phyloP scores from a whole-genome alignment of 2,329 filamentous ascomycete species.

The Scolecobasidium constrictum region DNA sequence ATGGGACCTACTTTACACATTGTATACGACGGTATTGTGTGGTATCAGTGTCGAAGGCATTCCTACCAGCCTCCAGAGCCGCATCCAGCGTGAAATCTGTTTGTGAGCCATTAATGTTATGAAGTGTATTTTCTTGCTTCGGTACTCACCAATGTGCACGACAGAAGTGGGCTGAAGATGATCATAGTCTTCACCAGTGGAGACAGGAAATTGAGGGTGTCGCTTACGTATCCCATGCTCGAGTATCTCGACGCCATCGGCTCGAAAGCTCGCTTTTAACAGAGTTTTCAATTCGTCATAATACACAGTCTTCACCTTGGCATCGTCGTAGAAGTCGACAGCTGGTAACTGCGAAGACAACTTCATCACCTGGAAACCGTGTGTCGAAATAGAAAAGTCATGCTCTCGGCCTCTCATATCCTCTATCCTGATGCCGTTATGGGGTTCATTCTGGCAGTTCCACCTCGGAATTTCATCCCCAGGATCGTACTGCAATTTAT shows the following conservation, averaged over 20 bases:
- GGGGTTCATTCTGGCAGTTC: not conserved
- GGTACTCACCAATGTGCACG: constrained; percentile 4
- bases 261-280: constrained; percentile 1
- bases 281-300: not conserved
- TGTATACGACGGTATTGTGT: constrained; percentile 1
- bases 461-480: not conserved
- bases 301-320: constrained; percentile 3
- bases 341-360: not conserved
- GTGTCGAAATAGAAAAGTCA: constrained; percentile 1
- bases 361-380: constrained; percentile 5
- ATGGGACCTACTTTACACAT: constrained; percentile 6
- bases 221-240: constrained; percentile 8
- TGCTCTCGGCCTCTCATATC: constrained; percentile 1
- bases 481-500: constrained; percentile 9
- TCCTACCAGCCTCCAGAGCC: not conserved
- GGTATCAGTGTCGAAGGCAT: not conserved
- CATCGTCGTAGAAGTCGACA: constrained; percentile 7
- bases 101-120: not conserved
- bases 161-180: constrained; percentile 9
- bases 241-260: constrained; percentile 5
- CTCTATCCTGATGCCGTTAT: not conserved
- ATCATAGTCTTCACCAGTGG: constrained; percentile 4
- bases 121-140: not conserved
- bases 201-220: not conserved
- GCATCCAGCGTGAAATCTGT: constrained; percentile 9